phyloP scores from a whole-genome alignment of 164 flowering plant genomes.

The Malania oleifera region DNA sequence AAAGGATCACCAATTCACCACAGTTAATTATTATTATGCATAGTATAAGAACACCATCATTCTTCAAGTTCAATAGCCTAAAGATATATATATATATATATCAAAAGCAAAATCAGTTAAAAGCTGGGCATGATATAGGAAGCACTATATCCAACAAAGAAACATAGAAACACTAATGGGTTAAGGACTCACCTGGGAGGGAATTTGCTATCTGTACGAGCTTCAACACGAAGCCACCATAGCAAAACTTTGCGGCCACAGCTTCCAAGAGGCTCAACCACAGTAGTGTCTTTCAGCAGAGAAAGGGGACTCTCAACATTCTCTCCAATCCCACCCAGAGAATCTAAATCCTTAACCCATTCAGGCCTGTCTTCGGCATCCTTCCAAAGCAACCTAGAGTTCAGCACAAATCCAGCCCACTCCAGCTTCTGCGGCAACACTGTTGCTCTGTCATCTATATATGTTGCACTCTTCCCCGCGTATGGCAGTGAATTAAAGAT shows the following conservation, averaged over 20 bases:
- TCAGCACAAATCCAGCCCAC: constrained; percentile 94
- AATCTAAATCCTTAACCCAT: constrained; percentile 71
- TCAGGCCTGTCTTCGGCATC: constrained; percentile 63
- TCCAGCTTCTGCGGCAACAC: constrained; percentile 85
- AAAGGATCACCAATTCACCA: too few relatives aligned
- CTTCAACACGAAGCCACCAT: constrained; percentile 99
- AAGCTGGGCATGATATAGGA: not conserved
- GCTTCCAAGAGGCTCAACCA: constrained; percentile 87
- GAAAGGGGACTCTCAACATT: constrained; percentile 70
- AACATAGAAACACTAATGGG: not conserved
- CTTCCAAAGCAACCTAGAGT: constrained; percentile 86
- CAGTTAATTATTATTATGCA: too few relatives aligned
- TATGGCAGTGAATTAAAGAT: constrained; percentile 64
- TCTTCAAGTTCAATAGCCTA: not conserved
- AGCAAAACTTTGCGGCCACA: constrained; percentile 90
- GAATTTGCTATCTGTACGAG: constrained; percentile 91
- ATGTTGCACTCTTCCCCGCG: constrained; percentile 48
- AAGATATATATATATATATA: not conserved
- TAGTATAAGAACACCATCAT: not conserved
- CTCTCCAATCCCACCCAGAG: constrained; percentile 29
- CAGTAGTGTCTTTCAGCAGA: constrained; percentile 61
- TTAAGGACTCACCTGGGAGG: constrained; percentile 71
- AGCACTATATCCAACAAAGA: not conserved
- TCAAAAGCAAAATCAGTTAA: not conserved
- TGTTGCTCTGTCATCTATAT: constrained; percentile 64